Evolutionary conservation across 2,329 filamentous ascomycete genomes (phyloP).

Genomic region (Fusarium armeniacum): DNA sequence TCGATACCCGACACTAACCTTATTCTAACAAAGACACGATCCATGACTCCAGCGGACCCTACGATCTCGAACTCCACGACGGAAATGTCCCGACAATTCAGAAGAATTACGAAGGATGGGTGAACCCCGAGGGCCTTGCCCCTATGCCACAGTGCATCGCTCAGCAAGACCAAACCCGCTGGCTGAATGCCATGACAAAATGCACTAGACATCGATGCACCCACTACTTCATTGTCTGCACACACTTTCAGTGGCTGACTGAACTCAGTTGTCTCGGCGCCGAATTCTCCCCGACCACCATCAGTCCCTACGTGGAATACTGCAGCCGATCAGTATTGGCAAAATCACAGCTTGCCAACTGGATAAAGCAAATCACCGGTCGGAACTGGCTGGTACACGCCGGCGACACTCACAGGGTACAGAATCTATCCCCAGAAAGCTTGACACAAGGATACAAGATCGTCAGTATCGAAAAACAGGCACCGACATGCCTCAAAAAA

Average conservation of each 20-base stretch:
- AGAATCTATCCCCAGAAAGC: conserved; percentile 3
- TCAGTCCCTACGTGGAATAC: conserved; percentile 16
- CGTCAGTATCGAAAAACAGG: not conserved
- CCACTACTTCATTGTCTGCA: conserved; percentile 32
- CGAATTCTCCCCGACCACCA: conserved; percentile 20
- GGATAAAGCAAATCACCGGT: conserved; percentile 16
- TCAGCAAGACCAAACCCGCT: conserved; percentile 26
- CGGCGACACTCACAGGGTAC: conserved; percentile 20
- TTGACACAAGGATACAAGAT: conserved; percentile 11
- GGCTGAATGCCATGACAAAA: conserved; percentile 31
- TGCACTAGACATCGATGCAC: conserved; percentile 35
- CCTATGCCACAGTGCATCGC: conserved; percentile 40
- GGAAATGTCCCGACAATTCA: not conserved
- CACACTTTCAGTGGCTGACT: conserved; percentile 36
- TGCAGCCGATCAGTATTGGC: conserved; percentile 35
- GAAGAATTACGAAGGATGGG: conserved; percentile 22
- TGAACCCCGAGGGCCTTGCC: conserved; percentile 29
- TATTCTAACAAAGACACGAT: not conserved
- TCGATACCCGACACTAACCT: conserved; percentile 7
- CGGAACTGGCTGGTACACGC: conserved; percentile 31
- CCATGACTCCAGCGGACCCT: not conserved
- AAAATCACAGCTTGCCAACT: conserved; percentile 30
- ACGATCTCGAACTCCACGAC: not conserved
- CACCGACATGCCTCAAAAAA: conserved; percentile 24
- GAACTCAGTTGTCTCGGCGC: conserved; percentile 30